phyloP scores from a whole-genome alignment of 306 rosid genomes.

The Benincasa hispida region DNA sequence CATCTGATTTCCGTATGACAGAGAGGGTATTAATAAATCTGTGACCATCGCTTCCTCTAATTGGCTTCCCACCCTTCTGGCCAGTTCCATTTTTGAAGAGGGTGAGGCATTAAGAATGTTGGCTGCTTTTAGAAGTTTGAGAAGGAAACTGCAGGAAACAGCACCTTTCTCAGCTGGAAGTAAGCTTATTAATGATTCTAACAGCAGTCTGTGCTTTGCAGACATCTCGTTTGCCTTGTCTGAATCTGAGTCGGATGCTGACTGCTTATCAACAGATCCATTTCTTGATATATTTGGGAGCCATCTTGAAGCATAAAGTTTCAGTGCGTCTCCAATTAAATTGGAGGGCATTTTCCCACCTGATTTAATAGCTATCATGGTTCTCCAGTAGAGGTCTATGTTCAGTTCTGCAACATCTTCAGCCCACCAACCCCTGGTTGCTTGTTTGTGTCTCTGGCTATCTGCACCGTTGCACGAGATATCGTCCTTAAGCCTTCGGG shows the following conservation, averaged over 20 bases:
- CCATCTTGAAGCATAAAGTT: constrained; percentile 84
- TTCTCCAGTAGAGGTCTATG: constrained; percentile 90
- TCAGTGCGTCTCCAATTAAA: constrained; percentile 78
- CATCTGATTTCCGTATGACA: constrained; percentile 27
- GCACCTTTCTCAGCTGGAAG: constrained; percentile 84
- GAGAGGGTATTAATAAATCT: constrained; percentile 75
- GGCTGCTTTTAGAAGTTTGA: constrained; percentile 79
- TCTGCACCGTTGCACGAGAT: constrained; percentile 64
- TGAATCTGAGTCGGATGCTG: constrained; percentile 33
- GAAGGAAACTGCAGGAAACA: constrained; percentile 71
- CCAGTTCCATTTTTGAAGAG: constrained; percentile 72
- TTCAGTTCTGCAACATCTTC: constrained; percentile 88
- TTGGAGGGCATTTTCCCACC: constrained; percentile 49
- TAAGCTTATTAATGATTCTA: constrained; percentile 83
- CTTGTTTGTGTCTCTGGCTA: constrained; percentile 38
- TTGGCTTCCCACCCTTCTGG: constrained; percentile 68
- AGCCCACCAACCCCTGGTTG: constrained; percentile 88
- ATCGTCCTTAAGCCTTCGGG: constrained; percentile 61
- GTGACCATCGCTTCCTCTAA: constrained; percentile 68
- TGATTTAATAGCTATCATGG: constrained; percentile 80
- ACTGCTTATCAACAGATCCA: constrained; percentile 18
- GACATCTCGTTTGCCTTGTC: constrained; percentile 38
- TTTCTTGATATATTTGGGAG: constrained; percentile 52
- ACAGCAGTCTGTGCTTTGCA: constrained; percentile 58
- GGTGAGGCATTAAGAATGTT: constrained; percentile 75